Conservation (phyloP, 1,284 basidiomycete species). For the Coriolopsis trogii region DNA sequence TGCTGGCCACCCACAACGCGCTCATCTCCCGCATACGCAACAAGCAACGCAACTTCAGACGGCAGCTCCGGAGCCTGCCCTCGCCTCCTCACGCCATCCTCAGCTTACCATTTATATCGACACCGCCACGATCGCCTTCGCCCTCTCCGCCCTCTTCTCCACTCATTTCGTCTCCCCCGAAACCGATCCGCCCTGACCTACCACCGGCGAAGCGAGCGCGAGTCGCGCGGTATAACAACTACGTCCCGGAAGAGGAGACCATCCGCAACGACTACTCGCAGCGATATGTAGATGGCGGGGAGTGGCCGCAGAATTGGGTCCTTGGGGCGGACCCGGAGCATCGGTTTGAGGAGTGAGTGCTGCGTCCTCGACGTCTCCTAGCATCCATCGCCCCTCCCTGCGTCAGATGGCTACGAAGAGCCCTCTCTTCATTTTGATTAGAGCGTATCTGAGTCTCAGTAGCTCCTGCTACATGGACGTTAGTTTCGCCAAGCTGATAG, state of each 20-base stretch:
- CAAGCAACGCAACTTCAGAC: slow-evolving; percentile 44
- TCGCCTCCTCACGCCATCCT: slow-evolving; percentile 44
- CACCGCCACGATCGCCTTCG: slow-evolving; percentile 46
- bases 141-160: slow-evolving; percentile 52
- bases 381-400: no score
- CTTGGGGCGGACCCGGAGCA: slow-evolving; percentile 83
- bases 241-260: slow-evolving; percentile 90
- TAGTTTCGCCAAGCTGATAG: no score
- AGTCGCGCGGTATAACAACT: slow-evolving; percentile 69
- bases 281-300: slow-evolving; percentile 86
- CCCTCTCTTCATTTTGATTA: no score
- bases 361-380: no score
- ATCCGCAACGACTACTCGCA: slow-evolving; percentile 95
- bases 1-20: slow-evolving; percentile 51
- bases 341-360: slow-evolving; percentile 89
- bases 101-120: slow-evolving; percentile 50
- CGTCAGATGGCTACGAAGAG: no score
- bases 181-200: slow-evolving; percentile 54
- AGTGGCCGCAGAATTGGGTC: slow-evolving; percentile 92
- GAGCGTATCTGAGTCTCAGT: no score
- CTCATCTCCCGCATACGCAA: slow-evolving; percentile 46
- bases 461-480: no score
- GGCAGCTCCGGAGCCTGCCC: slow-evolving; percentile 40
- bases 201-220: slow-evolving; percentile 73
- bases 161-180: slow-evolving; percentile 37